Evolutionary conservation across 345 rosid species (phyloP), one percentile per base, ranked within the genome.

Genomic region (Draba incana): DNA sequence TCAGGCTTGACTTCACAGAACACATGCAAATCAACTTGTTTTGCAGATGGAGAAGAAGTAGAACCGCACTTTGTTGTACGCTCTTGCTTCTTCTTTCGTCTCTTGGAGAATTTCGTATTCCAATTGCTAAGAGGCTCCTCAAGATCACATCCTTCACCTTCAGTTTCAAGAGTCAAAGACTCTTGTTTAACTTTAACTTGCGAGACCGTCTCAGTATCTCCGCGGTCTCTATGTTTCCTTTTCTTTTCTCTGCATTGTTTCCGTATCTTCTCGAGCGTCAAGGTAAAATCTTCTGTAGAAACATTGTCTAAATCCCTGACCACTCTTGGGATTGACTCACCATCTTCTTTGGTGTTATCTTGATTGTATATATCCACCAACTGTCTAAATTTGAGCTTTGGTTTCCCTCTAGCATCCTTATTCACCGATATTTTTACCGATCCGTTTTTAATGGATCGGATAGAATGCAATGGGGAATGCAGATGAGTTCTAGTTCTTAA

Each of bases 221-320:
- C 74, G 11, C 9, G 2, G 57, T 30, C 46, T 2, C 68, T 11
- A 52, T 4, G 48, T 46, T 85, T 88, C 78, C 96, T 80, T 77
- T 88, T 92, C 71, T 81, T 85, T 61, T 30, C 67, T 77, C 71
- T 82, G 77, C 83, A 85, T 45, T 78, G 79, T 59, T 69, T 83
- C 79, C 79, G 76, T 9, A 88, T 37, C 69, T 78, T 84, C 57
- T 64, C 67, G 80, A 90, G 57, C 1, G 97, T 92, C 81, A 86
- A 68, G 50, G 58, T 50, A 62, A 57, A 73, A 70, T 39, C 74
- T 31, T 79, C 77, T 11, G 69, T 70, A 24, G 50, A 69, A 42
- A 51, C 37, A 47, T 28, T 10, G 0, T 48, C 61, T 54, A 68
- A 47, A 4, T 75, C 74, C 42, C 74, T 75, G 42, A 79, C 79